These are phyloP conservation scores for Lactarius sanguifluus DNA, from an alignment of 768 basidiomycete genomes.

Conservation along the genomic window DNA sequence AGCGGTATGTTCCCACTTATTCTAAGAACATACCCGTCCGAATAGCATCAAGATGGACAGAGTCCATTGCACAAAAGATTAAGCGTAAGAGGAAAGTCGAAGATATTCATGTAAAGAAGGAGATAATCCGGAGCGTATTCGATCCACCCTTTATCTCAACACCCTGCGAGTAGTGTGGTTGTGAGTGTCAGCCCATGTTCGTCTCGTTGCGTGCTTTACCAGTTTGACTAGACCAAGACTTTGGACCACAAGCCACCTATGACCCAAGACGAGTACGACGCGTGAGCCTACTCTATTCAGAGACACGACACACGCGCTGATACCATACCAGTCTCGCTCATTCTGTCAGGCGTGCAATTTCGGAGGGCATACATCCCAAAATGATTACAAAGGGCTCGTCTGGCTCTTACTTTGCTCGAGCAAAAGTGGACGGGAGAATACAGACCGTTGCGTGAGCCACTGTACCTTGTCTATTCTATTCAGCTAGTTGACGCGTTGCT, in stretches of 20 bases:
- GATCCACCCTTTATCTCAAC: slow-evolving; percentile 54
- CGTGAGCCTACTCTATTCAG: slow-evolving; percentile 44
- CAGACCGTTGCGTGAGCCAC: slow-evolving; percentile 75
- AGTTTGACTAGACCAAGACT: slow-evolving; percentile 60
- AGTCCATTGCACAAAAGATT: slow-evolving; percentile 82
- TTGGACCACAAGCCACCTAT: slow-evolving; percentile 78
- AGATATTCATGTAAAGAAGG: slow-evolving; percentile 56
- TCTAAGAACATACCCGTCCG: background rate
- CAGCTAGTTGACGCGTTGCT: background rate
- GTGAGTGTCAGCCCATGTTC: slow-evolving; percentile 36
- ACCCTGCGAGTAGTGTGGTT: slow-evolving; percentile 37
- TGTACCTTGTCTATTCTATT: background rate
- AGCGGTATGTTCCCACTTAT: slow-evolving; percentile 49
- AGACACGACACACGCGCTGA: background rate
- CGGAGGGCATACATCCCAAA: slow-evolving; percentile 81
- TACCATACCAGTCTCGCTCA: slow-evolving; percentile 51
- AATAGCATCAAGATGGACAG: slow-evolving; percentile 63
- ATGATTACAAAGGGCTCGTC: slow-evolving; percentile 89
- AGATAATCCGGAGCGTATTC: slow-evolving; percentile 80
- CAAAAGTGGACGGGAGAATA: slow-evolving; percentile 70
- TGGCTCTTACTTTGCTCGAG: slow-evolving; percentile 89
- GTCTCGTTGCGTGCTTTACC: slow-evolving; percentile 3
- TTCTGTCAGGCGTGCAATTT: slow-evolving; percentile 66
- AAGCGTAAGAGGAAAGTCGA: slow-evolving; percentile 74
- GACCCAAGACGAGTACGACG: slow-evolving; percentile 69